Base-by-base conservation (phyloP, 305 asterid genomes). In the Fraxinus floribunda region DNA sequence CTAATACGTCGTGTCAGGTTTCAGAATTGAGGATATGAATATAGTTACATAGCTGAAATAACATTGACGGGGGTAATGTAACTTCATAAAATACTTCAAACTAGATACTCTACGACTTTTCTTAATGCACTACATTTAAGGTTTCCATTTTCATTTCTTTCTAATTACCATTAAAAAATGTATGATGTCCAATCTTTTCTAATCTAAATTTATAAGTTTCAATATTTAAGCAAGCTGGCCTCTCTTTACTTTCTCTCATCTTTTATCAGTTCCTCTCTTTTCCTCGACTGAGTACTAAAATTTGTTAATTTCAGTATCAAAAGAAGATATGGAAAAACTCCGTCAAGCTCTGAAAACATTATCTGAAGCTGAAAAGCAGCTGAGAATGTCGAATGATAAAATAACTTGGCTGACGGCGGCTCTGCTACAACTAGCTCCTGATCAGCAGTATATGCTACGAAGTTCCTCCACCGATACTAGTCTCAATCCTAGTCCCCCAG, bases 381-480 rank as follows among this genome's bases (percentile, higher is more conserved):
- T 97, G 85, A 92, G 99, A 89, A 89, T 90, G 80, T 93, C 99
- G 5, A 93, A 87, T 66, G 99, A 95, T 89, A 88, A 89, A 87
- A 89, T 93, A 74, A 97, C 99, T 46, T 97, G 99, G 99, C 93
- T 97, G 81, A 97, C 99, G 0, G 99, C 98, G 41, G 98, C 98
- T n/a, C 82, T 97, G 78, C 88, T 97, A 86, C 99, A 97, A 86
- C 94, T 97, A 84, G 99, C 99, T 77, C 99, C 98, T 11, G 98
- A 97, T 87, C 97, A 92, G 83, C 97, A 93, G 82, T 93, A 92
- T 83, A 80, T 89, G 86, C 79, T 91, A 20, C 97, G 95, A 39
- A 86, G 80, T 88, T 96, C 98, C 73, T 93, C 99, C 10, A 89
- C 89, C 3, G 97, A 94, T 64, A 86, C 93, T 24, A 94, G 97